Base-by-base conservation (phyloP, 768 basidiomycete genomes). In the Phanerochaete sordida region DNA sequence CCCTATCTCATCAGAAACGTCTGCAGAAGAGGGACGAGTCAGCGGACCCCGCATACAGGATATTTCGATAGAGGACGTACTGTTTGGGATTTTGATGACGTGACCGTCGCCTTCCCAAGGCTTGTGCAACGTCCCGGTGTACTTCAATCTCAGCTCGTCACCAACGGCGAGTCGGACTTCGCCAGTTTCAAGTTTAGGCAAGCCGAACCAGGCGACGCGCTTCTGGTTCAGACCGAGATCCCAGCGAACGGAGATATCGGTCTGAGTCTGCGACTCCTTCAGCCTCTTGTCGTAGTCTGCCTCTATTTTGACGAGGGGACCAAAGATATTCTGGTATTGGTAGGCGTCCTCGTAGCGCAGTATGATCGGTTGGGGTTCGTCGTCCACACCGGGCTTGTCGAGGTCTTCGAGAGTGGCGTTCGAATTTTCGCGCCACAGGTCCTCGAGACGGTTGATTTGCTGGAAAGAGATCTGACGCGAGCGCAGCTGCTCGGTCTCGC, bases 291-390 rank as follows among this genome's bases (percentile, higher is more conserved):
- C 97, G 68, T 98, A 99, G 76, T 99, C 97, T 1, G 97, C 97
- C 70, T 99, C 97, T 66, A 99, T 98, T 78, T 99, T 99, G 74
- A 99, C 97, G 48, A 99, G 84, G 16, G 97, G 97, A 4, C 97
- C 97, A 68, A 98, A 96, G 58, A 99, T 98, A 71, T 99, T 99
- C 77, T 99, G 97, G 72, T 99, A 99, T 69, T 98, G 97, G 70
- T 98, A 99, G 47, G 97, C 97, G 72, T 99, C 97, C 71, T 98
- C 96, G 73, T 99, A 99, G 64, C 87, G 88, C 56, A 91, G 75
- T 24, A 96, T 71, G 62, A 99, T 90, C 7, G 90, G 85, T 72
- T 98, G 95, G 2, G 97, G 95, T 68, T 99, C 97, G 73, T 99
- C 97, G 68, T 99, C 97, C 1, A 98, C 91, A 6, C 95, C 95